Evolutionary conservation across 192 early-diverging fungal species (phyloP).

Genomic region (Thoreauomyces humboldtii): DNA sequence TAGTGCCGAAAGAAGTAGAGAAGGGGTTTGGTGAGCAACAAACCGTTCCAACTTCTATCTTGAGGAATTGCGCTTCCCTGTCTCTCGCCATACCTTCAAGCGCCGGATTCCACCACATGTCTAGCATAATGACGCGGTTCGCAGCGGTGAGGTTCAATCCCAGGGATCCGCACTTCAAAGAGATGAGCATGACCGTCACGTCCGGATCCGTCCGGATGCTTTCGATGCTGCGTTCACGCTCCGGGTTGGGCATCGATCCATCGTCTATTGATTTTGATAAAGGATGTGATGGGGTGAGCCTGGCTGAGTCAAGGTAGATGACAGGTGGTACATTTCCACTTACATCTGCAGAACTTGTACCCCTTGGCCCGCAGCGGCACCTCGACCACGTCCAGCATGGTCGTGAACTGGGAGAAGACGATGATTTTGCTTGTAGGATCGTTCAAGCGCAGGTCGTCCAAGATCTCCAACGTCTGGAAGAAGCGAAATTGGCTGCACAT

Average conservation of each 20-base stretch:
- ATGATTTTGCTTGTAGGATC: constrained; percentile 46
- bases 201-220: constrained; percentile 15
- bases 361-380: constrained; percentile 19
- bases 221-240: constrained; percentile 23
- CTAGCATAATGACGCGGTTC: constrained; percentile 72
- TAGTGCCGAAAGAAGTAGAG: no score
- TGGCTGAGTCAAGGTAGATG: neutral
- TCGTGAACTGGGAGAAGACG: constrained; percentile 44
- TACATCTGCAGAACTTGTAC: constrained; percentile 31
- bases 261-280: constrained; percentile 1
- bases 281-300: no score
- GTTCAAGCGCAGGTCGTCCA: constrained; percentile 41
- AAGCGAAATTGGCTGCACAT: neutral
- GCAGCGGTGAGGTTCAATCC: constrained; percentile 69
- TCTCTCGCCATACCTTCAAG: constrained; percentile 58
- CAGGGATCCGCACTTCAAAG: constrained; percentile 64
- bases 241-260: constrained; percentile 17
- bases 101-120: constrained; percentile 81
- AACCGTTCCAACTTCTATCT: no score
- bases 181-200: constrained; percentile 56
- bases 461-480: constrained; percentile 35
- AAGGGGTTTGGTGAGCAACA: no score
- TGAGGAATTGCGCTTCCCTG: no score
- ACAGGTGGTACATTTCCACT: neutral
- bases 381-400: constrained; percentile 42